Conservation (phyloP, 805 yeast species). For the Candida patagonica region DNA sequence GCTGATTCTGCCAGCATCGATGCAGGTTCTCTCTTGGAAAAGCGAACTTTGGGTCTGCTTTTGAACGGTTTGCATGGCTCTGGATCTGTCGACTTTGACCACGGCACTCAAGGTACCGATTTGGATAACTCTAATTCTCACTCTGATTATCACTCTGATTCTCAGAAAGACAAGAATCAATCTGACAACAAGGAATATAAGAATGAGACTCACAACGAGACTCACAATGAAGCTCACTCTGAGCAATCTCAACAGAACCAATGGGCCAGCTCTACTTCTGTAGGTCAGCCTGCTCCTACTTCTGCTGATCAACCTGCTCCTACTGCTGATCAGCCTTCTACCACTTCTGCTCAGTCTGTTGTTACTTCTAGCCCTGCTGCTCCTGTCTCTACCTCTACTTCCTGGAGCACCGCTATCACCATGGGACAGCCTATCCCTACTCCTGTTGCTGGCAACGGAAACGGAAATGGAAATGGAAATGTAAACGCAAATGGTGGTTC, state of each 20-base stretch:
- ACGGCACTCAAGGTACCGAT: too few species aligned
- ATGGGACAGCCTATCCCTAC: neutral
- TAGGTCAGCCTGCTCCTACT: neutral
- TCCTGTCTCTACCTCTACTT: constrained; percentile 1
- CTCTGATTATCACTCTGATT: too few species aligned
- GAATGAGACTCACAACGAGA: too few species aligned
- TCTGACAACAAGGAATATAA: too few species aligned
- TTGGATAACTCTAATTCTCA: too few species aligned
- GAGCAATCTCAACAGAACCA: too few species aligned
- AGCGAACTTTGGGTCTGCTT: too few species aligned
- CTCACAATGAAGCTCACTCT: too few species aligned
- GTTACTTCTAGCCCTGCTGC: constrained; percentile 3
- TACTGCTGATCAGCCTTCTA: neutral
- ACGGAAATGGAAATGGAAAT: neutral
- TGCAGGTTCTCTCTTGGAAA: neutral
- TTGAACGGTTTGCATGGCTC: too few species aligned
- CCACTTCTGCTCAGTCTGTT: constrained; percentile 4
- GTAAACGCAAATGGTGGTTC: neutral
- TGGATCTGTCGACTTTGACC: too few species aligned
- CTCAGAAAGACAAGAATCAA: too few species aligned
- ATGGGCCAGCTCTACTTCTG: too few species aligned
- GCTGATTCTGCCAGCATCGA: neutral
- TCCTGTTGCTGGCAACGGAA: neutral
- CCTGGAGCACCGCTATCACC: neutral
- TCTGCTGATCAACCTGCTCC: constrained; percentile 1